Percentiles rank a stretch among this genome's conserved stretches.
These are phyloP conservation scores for Parathielavia hyrcaniae DNA, from an alignment of 495 filamentous ascomycete species.

Conservation along the genomic window DNA sequence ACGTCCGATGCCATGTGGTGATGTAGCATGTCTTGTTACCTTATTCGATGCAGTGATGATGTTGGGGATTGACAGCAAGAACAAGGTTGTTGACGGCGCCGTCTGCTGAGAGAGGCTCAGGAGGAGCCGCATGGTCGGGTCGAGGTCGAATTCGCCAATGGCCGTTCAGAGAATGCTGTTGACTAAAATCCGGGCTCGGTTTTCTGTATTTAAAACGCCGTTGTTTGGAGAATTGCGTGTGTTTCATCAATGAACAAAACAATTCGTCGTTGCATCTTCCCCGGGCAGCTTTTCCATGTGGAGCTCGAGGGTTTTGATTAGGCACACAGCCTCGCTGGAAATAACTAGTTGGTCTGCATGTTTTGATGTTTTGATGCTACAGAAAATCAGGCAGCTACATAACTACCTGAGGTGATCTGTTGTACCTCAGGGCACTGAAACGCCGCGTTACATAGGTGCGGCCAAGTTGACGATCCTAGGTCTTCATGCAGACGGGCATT, in stretches of 20 bases:
- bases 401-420: too few relatives aligned
- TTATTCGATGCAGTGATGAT: neutral
- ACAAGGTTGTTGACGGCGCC: neutral
- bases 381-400: neutral
- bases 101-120: constrained; percentile 11
- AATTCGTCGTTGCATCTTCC: neutral
- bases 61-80: neutral
- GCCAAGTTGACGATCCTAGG: neutral
- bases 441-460: neutral
- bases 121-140: constrained; percentile 10
- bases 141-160: constrained; percentile 20
- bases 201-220: too few relatives aligned
- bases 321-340: constrained; percentile 24
- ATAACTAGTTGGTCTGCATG: constrained; percentile 13
- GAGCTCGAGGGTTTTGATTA: neutral
- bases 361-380: neutral
- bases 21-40: too few relatives aligned
- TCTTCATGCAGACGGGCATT: neutral
- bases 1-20: too few relatives aligned
- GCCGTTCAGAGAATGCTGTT: constrained; percentile 27
- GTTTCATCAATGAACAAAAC: too few relatives aligned
- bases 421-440: neutral
- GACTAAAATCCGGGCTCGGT: constrained; percentile 22
- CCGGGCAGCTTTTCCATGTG: neutral
- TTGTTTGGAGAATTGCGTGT: constrained; percentile 2